Evolutionary conservation across 495 filamentous ascomycete genomes (phyloP).

Genomic region (Talaromyces adpressus): DNA sequence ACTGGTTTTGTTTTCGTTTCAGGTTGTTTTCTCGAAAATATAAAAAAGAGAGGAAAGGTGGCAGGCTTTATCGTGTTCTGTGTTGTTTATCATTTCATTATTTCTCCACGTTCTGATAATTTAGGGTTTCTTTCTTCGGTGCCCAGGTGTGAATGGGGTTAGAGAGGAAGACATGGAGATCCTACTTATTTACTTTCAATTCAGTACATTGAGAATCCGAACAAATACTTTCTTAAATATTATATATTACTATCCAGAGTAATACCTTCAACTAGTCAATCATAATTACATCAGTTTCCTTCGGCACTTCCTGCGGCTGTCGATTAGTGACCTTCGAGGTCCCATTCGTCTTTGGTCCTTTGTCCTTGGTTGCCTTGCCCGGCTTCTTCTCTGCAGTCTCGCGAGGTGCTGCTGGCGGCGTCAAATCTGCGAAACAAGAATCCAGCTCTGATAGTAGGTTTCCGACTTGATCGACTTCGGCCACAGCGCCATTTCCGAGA

Average conservation of each 20-base stretch:
- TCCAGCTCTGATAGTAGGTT: constrained; percentile 32
- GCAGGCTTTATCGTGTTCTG: not conserved
- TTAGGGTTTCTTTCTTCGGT: not conserved
- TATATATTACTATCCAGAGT: constrained; percentile 6
- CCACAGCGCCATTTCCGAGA: constrained; percentile 37
- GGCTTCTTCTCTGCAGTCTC: not conserved
- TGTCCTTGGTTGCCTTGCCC: not conserved
- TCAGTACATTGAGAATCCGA: not conserved
- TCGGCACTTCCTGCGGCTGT: not conserved
- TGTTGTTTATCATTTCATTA: not conserved
- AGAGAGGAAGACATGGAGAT: not conserved
- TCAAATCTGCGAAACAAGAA: constrained; percentile 16
- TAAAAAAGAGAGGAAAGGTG: not conserved
- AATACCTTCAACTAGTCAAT: constrained; percentile 9
- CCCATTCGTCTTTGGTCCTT: not conserved
- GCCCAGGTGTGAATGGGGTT: not conserved
- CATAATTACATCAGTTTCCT: constrained; percentile 10
- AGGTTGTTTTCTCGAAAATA: not conserved
- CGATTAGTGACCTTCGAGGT: not conserved
- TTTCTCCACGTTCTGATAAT: not conserved
- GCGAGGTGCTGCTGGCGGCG: not conserved
- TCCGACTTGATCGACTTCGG: constrained; percentile 30
- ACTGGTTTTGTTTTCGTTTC: not conserved
- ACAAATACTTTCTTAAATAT: not conserved
- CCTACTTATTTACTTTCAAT: not conserved